Evolutionary conservation across 768 basidiomycete species (phyloP).

Genomic region (Lentinula aciculospora): DNA sequence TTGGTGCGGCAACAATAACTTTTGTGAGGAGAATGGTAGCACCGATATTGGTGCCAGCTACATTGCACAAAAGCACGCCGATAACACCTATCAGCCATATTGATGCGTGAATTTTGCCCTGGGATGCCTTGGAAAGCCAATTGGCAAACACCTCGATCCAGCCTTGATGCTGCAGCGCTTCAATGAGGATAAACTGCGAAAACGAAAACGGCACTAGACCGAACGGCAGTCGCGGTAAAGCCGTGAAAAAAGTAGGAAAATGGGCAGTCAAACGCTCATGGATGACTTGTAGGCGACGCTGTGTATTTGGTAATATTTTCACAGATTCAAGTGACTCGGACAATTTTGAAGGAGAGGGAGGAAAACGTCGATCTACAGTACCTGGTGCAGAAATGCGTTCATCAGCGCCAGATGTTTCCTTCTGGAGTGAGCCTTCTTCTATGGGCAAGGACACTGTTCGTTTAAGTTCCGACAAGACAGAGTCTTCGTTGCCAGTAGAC

Average conservation of each 20-base stretch:
- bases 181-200: slow-evolving; percentile 91
- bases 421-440: neutral
- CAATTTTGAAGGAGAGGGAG: neutral
- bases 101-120: slow-evolving; percentile 25
- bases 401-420: neutral
- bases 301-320: neutral
- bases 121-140: slow-evolving; percentile 43
- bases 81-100: slow-evolving; percentile 58
- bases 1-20: slow-evolving; percentile 50
- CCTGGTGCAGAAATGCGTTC: neutral
- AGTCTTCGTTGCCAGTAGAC: neutral
- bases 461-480: slow-evolving; percentile 9
- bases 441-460: slow-evolving; percentile 8
- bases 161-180: slow-evolving; percentile 72
- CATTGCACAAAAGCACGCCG: slow-evolving; percentile 63
- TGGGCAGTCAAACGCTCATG: slow-evolving; percentile 20
- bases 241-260: slow-evolving; percentile 70
- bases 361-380: neutral
- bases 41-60: slow-evolving; percentile 79
- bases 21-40: slow-evolving; percentile 84
- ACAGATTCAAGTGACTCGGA: neutral
- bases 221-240: slow-evolving; percentile 71
- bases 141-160: slow-evolving; percentile 83
- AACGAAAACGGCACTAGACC: slow-evolving; percentile 88
- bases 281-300: neutral